A percentile compares a stretch with the other conserved stretches of the same genome.
Evolutionary conservation across 2,329 filamentous ascomycete genomes (phyloP).

Genomic region (Pseudonectria buxi): DNA sequence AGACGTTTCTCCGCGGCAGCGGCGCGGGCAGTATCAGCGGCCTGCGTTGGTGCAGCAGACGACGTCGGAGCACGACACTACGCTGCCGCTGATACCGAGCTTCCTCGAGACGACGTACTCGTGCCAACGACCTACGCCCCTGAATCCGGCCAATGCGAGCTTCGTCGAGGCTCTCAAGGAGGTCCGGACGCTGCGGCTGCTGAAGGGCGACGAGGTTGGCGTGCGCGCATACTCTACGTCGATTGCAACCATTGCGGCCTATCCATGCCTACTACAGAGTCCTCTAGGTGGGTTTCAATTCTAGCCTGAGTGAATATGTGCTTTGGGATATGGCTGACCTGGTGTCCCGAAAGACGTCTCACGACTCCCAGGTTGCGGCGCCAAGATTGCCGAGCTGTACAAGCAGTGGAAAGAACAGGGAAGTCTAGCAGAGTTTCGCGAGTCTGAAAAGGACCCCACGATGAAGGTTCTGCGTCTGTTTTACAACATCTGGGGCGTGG

Average conservation of each 20-base stretch:
- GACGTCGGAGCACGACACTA: slow-evolving; percentile 69
- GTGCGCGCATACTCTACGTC: slow-evolving; percentile 81
- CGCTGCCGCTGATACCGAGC: slow-evolving; percentile 59
- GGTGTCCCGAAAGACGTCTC: slow-evolving; percentile 34
- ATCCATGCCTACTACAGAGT: slow-evolving; percentile 50
- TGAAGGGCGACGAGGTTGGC: slow-evolving; percentile 71
- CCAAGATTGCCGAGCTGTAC: slow-evolving; percentile 72
- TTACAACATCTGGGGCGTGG: slow-evolving; percentile 89
- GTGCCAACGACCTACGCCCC: slow-evolving; percentile 70
- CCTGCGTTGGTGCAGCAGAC: slow-evolving; percentile 55
- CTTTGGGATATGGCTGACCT: background rate
- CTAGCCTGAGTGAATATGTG: slow-evolving; percentile 4
- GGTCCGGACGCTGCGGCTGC: slow-evolving; percentile 62
- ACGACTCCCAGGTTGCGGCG: slow-evolving; percentile 70
- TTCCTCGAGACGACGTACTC: slow-evolving; percentile 61
- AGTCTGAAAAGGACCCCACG: slow-evolving; percentile 56
- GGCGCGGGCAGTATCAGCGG: slow-evolving; percentile 12
- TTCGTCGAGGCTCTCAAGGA: slow-evolving; percentile 72
- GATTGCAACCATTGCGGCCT: slow-evolving; percentile 77
- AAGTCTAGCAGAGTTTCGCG: slow-evolving; percentile 54
- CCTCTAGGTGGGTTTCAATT: slow-evolving; percentile 31
- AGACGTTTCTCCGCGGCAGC: slow-evolving; percentile 1
- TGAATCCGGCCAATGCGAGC: slow-evolving; percentile 60
- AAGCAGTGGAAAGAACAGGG: slow-evolving; percentile 63
- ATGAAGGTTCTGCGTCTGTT: slow-evolving; percentile 63